These are phyloP conservation scores for Basidiobolus meristosporus DNA, from an alignment of 371 early-diverging fungal genomes.

Conservation along the genomic window DNA sequence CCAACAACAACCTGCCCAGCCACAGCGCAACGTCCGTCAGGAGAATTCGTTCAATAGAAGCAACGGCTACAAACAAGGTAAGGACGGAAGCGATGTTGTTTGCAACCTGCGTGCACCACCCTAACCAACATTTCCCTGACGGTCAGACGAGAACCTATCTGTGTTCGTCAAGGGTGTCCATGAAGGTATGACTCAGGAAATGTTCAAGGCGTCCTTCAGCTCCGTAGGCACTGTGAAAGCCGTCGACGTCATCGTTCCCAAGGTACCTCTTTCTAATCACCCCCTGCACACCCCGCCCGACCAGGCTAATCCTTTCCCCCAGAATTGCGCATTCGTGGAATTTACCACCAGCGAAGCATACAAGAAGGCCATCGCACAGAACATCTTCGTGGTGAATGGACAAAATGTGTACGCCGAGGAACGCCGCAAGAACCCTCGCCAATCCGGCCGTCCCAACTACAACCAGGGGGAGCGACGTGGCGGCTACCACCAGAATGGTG, in stretches of 20 bases:
- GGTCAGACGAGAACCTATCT: background rate
- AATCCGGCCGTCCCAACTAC: constrained; percentile 2
- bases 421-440: constrained; percentile 11
- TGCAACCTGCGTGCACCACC: background rate
- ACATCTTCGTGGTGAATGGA: constrained; percentile 16
- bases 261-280: constrained; percentile 2
- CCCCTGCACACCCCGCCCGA: constrained; percentile 5
- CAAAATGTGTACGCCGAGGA: constrained; percentile 19
- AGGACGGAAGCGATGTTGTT: background rate
- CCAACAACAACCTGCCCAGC: constrained; percentile 5
- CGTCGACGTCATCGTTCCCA: constrained; percentile 14
- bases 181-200: constrained; percentile 12
- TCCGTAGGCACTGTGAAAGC: constrained; percentile 17
- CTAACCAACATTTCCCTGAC: background rate
- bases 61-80: background rate
- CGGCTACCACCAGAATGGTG: constrained; percentile 4
- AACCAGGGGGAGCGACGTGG: constrained; percentile 4
- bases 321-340: constrained; percentile 33
- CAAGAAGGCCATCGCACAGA: constrained; percentile 19
- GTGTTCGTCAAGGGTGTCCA: constrained; percentile 8
- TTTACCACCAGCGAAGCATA: constrained; percentile 20
- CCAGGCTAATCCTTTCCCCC: constrained; percentile 1
- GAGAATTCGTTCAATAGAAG: constrained; percentile 5
- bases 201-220: constrained; percentile 14
- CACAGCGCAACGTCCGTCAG: constrained; percentile 2